These are phyloP conservation scores for Capronia epimyces DNA, from an alignment of 2,329 filamentous ascomycete species.

Conservation along the genomic window DNA sequence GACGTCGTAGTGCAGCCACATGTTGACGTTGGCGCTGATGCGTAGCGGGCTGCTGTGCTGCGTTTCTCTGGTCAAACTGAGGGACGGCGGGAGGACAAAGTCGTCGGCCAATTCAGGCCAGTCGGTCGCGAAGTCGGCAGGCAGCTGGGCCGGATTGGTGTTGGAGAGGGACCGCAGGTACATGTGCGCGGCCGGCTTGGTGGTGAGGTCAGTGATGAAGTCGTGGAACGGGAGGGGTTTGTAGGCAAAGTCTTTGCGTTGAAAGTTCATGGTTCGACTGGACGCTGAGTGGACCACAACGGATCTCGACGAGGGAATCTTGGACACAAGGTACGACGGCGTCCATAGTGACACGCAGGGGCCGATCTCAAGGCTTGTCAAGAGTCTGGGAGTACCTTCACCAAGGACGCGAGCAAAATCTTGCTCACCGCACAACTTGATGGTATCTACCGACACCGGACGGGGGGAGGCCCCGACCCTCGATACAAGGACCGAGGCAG, in stretches of 20 bases:
- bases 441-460: slow-evolving; percentile 6
- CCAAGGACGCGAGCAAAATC: slow-evolving; percentile 56
- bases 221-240: slow-evolving; percentile 60
- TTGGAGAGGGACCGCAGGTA: slow-evolving; percentile 76
- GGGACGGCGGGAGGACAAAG: slow-evolving; percentile 61
- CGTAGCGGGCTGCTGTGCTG: slow-evolving; percentile 73
- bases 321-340: slow-evolving; percentile 59
- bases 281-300: slow-evolving; percentile 67
- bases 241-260: slow-evolving; percentile 76
- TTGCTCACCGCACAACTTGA: slow-evolving; percentile 10
- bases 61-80: slow-evolving; percentile 56
- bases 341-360: slow-evolving; percentile 64
- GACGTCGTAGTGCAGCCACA: slow-evolving; percentile 89
- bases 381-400: slow-evolving; percentile 56
- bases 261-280: slow-evolving; percentile 68
- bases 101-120: slow-evolving; percentile 65
- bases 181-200: slow-evolving; percentile 55
- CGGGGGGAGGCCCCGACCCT: neutral
- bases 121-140: slow-evolving; percentile 65
- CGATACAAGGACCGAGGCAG: neutral
- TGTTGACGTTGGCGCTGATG: slow-evolving; percentile 71
- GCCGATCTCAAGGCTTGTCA: slow-evolving; percentile 63
- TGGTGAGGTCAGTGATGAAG: slow-evolving; percentile 52
- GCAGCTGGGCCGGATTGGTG: slow-evolving; percentile 60
- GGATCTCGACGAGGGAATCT: slow-evolving; percentile 57